phyloP scores from a whole-genome alignment of 495 filamentous ascomycete genomes.

The Xylaria cubensis region DNA sequence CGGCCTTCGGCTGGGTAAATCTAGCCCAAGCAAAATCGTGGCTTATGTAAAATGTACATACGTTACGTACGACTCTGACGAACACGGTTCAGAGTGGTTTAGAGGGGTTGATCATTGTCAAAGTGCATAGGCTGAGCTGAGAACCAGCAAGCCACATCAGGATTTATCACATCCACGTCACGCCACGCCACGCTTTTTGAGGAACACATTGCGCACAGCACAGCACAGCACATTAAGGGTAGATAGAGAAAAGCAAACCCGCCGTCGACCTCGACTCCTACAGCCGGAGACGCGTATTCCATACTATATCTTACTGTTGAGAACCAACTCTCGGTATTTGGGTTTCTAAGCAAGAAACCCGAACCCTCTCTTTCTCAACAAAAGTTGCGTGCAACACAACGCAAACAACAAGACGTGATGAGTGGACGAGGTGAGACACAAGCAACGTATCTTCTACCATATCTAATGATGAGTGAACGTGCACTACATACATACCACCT shows the following conservation, averaged over 20 bases:
- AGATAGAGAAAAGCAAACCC: not conserved
- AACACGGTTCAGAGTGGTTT: not conserved
- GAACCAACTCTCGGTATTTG: not conserved
- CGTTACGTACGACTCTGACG: not conserved
- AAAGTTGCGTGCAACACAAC: not conserved
- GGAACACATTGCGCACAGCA: not conserved
- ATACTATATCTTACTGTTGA: not conserved
- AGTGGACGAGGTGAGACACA: not conserved
- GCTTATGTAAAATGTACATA: slow-evolving; percentile 13
- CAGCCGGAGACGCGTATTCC: not conserved
- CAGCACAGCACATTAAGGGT: not conserved
- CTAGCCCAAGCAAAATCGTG: not conserved
- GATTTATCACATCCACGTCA: not conserved
- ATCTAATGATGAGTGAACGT: not conserved
- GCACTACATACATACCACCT: not conserved
- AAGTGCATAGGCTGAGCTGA: not conserved
- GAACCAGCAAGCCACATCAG: slow-evolving; percentile 1
- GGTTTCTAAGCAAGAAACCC: not conserved
- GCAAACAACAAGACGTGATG: not conserved
- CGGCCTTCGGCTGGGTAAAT: slow-evolving; percentile 23
- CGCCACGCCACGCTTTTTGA: not conserved
- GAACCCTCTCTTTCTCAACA: not conserved
- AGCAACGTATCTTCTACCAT: not conserved
- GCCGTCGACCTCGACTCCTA: not conserved
- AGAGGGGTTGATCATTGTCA: not conserved